Evolutionary conservation across 495 filamentous ascomycete species (phyloP), one percentile per base, ranked within the genome.

Genomic region (Penicillium canescens): DNA sequence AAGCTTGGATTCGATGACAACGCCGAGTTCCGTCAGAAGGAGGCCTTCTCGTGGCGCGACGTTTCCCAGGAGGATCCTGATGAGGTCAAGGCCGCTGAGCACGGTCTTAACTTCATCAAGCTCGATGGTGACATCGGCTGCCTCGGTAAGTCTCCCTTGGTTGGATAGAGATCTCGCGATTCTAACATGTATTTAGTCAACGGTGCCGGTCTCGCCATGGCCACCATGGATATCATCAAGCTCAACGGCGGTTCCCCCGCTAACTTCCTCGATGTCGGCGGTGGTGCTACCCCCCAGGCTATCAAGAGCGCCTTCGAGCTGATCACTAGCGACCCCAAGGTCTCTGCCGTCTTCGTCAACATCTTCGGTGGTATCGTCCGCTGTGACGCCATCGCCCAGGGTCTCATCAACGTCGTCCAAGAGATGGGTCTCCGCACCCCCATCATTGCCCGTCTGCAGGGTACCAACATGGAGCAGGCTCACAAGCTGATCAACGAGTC

Each of bases 191-290:
- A 31, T 51, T 1, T 38, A 71, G 94, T 98, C 78, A 98, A 98
- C 75, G 94, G 94, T 71, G 94, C 94, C 60, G 94, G 94, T 79
- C 88, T 98, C 52, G 94, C 94, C 69, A 98, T 98, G 94, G 94
- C 94, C 50, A 98, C 94, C 61, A 98, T 98, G 94, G 94, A 98
- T 75, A 98, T 98, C 77, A 98, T 98, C 83, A 98, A 98, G 83
- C 85, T 98, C 24, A 98, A 98, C 78, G 94, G 94, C 66, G 94
- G 94, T 46, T 81, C 82, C 66, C 94, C 94, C 47, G 94, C 94
- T 53, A 98, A 98, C 82, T 98, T 98, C 87, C 82, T 98, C 54
- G 94, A 98, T 69, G 95, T 98, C 57, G 94, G 94, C 59, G 94
- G 94, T 70, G 94, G 94, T 78, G 94, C 94, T 56, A 98, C 94